These are phyloP conservation scores for Eucalyptus sp. DNA, from an alignment of 345 rosid species.

Conservation along the genomic window DNA sequence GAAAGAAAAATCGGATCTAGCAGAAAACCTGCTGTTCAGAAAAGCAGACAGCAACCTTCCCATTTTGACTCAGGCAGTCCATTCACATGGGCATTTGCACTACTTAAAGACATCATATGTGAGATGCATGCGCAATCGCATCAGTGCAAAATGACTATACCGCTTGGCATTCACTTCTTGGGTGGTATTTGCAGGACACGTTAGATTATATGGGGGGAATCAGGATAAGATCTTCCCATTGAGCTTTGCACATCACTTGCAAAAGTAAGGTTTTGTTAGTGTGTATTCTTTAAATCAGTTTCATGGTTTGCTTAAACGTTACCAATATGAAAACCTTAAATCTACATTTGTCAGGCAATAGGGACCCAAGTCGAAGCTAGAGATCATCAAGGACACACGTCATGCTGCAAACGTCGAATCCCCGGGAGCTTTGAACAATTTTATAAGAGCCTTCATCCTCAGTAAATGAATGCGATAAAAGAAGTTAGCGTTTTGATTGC, in stretches of 20 bases:
- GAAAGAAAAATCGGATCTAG: slow-evolving; percentile 19
- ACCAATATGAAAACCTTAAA: not conserved
- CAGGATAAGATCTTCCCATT: slow-evolving; percentile 53
- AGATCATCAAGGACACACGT: slow-evolving; percentile 50
- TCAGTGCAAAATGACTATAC: not conserved
- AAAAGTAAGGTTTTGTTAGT: slow-evolving; percentile 15
- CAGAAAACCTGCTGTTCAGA: no score
- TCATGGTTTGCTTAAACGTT: not conserved
- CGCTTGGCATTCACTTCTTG: not conserved
- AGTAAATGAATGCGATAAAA: not conserved
- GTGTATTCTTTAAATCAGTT: not conserved
- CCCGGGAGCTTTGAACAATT: slow-evolving; percentile 26
- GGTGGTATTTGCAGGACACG: slow-evolving; percentile 33
- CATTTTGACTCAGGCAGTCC: no score
- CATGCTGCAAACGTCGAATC: slow-evolving; percentile 72
- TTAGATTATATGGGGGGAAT: slow-evolving; percentile 58
- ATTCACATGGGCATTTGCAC: not conserved
- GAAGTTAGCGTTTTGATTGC: not conserved
- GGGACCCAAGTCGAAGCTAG: slow-evolving; percentile 50
- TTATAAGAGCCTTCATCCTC: slow-evolving; percentile 44
- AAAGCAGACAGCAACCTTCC: no score
- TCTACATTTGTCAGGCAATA: slow-evolving; percentile 19
- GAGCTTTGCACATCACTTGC: slow-evolving; percentile 42
- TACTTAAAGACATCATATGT: not conserved
- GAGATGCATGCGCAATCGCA: not conserved